phyloP scores from a whole-genome alignment of 2,329 filamentous ascomycete genomes.

The Thelonectria discophora region DNA sequence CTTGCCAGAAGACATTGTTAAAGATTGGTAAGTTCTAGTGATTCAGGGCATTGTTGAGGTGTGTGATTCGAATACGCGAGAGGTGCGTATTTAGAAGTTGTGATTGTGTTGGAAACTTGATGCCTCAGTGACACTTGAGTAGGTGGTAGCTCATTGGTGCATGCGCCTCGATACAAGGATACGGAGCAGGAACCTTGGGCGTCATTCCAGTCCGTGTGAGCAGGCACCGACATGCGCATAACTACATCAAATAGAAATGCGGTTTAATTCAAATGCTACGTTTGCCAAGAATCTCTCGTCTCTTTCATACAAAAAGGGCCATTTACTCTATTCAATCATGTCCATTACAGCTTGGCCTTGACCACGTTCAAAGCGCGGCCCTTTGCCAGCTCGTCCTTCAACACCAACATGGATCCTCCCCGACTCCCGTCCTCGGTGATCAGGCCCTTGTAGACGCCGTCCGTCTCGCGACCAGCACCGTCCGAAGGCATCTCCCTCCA shows the following conservation, averaged over 20 bases:
- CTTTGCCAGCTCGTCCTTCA: conserved; percentile 55
- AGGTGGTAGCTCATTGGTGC: conserved; percentile 25
- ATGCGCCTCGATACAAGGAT: conserved; percentile 32
- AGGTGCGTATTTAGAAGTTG: background rate
- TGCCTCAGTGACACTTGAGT: conserved; percentile 10
- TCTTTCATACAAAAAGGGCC: conserved; percentile 3
- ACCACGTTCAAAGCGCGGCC: conserved; percentile 29
- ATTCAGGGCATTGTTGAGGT: conserved; percentile 27
- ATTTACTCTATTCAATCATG: background rate
- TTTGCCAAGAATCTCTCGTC: conserved; percentile 17
- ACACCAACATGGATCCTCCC: conserved; percentile 56
- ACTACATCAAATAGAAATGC: background rate
- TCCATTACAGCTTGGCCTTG: conserved; percentile 40
- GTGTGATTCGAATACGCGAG: background rate
- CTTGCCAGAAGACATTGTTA: conserved; percentile 58
- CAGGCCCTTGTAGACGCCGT: conserved; percentile 51
- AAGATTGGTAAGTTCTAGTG: background rate
- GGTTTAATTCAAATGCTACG: conserved; percentile 17
- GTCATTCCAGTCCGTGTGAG: background rate
- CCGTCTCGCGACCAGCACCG: conserved; percentile 44
- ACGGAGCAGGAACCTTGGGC: background rate
- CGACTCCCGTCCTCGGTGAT: conserved; percentile 64
- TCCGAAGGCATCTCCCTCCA: conserved; percentile 67
- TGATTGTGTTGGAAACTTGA: conserved; percentile 18
- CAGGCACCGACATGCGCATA: background rate